Percentiles rank a stretch among this genome's conserved stretches.
Conservation (phyloP, 2,329 filamentous ascomycete species). For the Sporothrix protearum region DNA sequence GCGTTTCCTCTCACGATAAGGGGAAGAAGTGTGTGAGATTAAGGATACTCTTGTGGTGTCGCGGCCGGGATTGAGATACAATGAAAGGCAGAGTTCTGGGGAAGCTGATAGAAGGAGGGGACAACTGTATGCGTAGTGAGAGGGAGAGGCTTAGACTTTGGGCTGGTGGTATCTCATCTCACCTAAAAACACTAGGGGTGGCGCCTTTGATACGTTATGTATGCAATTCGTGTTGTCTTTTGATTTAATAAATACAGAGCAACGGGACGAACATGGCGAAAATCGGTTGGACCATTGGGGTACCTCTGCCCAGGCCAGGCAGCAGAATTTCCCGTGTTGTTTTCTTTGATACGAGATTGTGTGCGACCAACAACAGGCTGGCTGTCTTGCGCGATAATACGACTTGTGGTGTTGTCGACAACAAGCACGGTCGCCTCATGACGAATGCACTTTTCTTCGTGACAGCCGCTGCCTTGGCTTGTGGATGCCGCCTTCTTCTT, state of each 20-base stretch:
- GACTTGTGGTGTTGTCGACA: background rate
- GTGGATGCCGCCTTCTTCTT: background rate
- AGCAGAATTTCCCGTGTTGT: constrained; percentile 5
- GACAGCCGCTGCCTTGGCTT: background rate
- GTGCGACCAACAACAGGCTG: background rate
- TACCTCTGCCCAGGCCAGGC: background rate
- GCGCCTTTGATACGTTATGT: background rate
- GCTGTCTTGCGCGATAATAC: background rate
- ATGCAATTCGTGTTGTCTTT: background rate
- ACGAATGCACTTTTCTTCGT: too few species aligned
- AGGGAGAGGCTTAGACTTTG: constrained; percentile 8
- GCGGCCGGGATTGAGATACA: background rate
- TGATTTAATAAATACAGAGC: background rate
- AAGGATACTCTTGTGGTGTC: background rate
- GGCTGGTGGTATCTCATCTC: background rate
- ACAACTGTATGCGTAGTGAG: background rate
- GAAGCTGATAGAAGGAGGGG: background rate
- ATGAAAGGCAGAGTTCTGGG: background rate
- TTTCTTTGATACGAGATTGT: constrained; percentile 2
- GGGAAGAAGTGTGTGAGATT: background rate
- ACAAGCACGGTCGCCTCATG: background rate
- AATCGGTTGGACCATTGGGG: background rate
- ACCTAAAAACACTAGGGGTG: background rate
- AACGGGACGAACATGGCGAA: background rate
- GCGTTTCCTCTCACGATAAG: background rate